These are phyloP conservation scores for Rhynchospora pubera DNA, from an alignment of 176 grass and related monocot species.

Conservation along the genomic window DNA sequence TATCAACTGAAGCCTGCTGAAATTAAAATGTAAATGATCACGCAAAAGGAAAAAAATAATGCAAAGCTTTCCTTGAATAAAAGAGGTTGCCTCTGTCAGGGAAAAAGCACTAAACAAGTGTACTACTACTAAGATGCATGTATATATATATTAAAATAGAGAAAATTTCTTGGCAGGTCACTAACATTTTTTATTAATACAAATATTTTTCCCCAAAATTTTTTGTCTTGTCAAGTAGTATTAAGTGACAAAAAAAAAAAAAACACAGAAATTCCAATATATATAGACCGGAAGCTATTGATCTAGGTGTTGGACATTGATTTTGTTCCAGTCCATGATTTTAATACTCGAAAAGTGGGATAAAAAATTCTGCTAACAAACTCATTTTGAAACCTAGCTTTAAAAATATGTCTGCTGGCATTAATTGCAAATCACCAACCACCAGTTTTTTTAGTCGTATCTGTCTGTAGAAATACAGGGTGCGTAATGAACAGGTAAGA, in stretches of 20 bases:
- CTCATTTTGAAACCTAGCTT: neutral
- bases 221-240: too few relatives aligned
- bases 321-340: neutral
- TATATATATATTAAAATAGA: neutral
- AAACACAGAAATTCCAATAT: too few relatives aligned
- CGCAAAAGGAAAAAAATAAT: neutral
- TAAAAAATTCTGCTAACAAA: neutral
- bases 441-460: neutral
- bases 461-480: too few relatives aligned
- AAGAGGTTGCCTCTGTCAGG: too few relatives aligned
- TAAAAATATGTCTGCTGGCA: neutral
- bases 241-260: too few relatives aligned
- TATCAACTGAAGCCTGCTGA: neutral
- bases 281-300: neutral
- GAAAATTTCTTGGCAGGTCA: neutral
- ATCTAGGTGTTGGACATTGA: neutral
- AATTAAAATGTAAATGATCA: constrained; percentile 2
- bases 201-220: too few relatives aligned
- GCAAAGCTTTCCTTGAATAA: too few relatives aligned
- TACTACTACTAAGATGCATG: too few relatives aligned
- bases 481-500: too few relatives aligned
- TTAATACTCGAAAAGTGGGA: neutral
- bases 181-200: neutral
- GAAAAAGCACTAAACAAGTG: too few relatives aligned
- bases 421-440: neutral